A percentile compares a stretch with the other conserved stretches of the same genome.
phyloP scores from a whole-genome alignment of 345 rosid genomes.

The Ceriops tagal region DNA sequence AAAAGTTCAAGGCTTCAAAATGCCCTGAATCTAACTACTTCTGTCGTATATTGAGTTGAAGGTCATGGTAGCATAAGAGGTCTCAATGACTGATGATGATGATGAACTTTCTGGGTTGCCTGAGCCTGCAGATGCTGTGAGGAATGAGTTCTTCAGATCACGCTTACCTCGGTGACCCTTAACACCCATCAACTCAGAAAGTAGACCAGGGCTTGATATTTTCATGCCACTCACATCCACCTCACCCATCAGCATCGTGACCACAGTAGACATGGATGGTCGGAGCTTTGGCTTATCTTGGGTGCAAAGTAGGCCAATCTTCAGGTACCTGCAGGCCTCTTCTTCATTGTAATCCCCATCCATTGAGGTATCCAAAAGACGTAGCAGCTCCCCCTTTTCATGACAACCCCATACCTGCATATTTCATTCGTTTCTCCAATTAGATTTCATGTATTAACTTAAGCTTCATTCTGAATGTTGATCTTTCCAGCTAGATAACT shows the following conservation, averaged over 20 bases:
- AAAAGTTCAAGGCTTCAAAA: not conserved
- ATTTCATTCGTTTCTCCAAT: not conserved
- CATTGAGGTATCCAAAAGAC: conserved; percentile 36
- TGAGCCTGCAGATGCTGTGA: conserved; percentile 11
- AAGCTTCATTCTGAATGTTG: not conserved
- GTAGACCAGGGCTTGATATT: conserved; percentile 47
- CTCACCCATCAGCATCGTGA: conserved; percentile 49
- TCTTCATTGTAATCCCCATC: conserved; percentile 30
- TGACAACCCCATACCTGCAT: conserved; percentile 47
- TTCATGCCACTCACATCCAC: conserved; percentile 28
- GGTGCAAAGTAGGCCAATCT: conserved; percentile 62
- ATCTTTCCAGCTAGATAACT: too few relatives aligned
- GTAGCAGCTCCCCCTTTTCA: conserved; percentile 32
- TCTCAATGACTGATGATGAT: conserved; percentile 28
- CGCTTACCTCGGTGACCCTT: conserved; percentile 15
- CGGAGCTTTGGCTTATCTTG: conserved; percentile 56
- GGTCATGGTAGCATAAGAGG: conserved; percentile 59
- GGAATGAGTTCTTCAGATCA: not conserved
- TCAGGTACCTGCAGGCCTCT: conserved; percentile 46
- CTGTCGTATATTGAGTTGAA: conserved; percentile 59
- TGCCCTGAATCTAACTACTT: conserved; percentile 9
- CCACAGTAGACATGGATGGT: conserved; percentile 48
- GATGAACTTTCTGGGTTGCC: conserved; percentile 22
- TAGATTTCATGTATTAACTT: not conserved
- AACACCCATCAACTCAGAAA: conserved; percentile 35